These are phyloP conservation scores for Cornus suecica DNA, from an alignment of 148 eudicot species.

Conservation along the genomic window DNA sequence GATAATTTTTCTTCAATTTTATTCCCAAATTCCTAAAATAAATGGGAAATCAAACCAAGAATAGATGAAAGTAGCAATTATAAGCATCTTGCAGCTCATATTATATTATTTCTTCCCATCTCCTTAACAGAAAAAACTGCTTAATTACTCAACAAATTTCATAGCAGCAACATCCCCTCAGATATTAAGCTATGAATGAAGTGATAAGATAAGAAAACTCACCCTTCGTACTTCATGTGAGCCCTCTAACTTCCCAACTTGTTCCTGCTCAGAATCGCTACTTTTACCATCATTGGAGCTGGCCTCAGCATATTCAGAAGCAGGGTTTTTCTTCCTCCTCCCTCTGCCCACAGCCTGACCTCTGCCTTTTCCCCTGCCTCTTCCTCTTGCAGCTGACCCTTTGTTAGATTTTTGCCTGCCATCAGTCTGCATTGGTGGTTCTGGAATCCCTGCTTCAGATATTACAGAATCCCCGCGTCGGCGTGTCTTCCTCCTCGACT, in stretches of 20 bases:
- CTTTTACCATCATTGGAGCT: slow-evolving; percentile 30
- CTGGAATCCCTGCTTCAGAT: slow-evolving; percentile 23
- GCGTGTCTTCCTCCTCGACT: slow-evolving; percentile 26
- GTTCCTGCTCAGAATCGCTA: slow-evolving; percentile 37
- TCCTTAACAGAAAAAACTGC: neutral
- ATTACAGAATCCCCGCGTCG: slow-evolving; percentile 18
- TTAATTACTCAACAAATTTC: neutral
- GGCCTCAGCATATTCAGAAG: slow-evolving; percentile 29
- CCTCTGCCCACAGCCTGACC: slow-evolving; percentile 37
- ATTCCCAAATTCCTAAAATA: neutral
- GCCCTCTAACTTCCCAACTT: slow-evolving; percentile 27
- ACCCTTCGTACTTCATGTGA: slow-evolving; percentile 59
- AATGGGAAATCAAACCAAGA: neutral
- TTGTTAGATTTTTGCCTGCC: slow-evolving; percentile 14
- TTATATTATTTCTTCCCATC: too few species aligned
- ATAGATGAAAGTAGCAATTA: too few species aligned
- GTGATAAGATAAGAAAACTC: slow-evolving; percentile 18
- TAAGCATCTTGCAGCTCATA: neutral
- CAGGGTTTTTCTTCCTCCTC: slow-evolving; percentile 28
- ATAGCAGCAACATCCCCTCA: neutral
- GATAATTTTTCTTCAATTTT: too few species aligned
- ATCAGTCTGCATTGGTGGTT: slow-evolving; percentile 14
- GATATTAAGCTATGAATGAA: neutral
- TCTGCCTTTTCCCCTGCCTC: slow-evolving; percentile 27
- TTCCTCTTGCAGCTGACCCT: slow-evolving; percentile 26